Conservation (phyloP, 257 asterid genomes). For the Linderniella brevidens region DNA sequence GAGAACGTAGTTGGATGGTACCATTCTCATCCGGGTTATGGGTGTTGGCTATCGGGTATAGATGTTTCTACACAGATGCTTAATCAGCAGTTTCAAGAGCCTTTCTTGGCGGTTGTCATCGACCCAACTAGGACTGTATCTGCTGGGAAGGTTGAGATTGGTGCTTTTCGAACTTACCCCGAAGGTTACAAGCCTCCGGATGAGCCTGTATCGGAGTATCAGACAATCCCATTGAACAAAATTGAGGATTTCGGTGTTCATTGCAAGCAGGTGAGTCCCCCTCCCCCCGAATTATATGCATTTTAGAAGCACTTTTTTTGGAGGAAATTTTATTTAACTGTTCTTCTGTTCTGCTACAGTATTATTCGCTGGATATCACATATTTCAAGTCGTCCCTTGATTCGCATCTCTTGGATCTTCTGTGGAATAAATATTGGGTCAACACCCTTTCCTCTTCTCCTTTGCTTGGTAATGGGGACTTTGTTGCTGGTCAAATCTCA, state of each 20-base stretch:
- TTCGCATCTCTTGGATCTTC: conserved; percentile 76
- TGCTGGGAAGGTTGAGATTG: conserved; percentile 97
- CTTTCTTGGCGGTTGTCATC: conserved; percentile 93
- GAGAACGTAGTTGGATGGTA: conserved; percentile 99
- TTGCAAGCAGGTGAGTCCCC: conserved; percentile 69
- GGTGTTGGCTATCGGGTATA: conserved; percentile 98
- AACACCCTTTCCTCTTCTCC: conserved; percentile 98
- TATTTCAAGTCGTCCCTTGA: conserved; percentile 92
- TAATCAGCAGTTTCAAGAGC: conserved; percentile 92
- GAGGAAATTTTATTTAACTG: background rate
- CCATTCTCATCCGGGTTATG: conserved; percentile 99
- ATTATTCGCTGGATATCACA: conserved; percentile 87
- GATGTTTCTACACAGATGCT: conserved; percentile 97
- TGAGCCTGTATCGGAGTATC: conserved; percentile 90
- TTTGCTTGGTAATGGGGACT: conserved; percentile 94
- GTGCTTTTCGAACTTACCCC: conserved; percentile 94
- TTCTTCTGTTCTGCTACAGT: conserved; percentile 35
- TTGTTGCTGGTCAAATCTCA: conserved; percentile 93
- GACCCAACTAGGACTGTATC: conserved; percentile 97
- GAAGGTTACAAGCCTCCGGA: conserved; percentile 94
- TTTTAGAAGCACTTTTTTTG: background rate
- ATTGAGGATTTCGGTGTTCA: conserved; percentile 98
- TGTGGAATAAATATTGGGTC: conserved; percentile 98
- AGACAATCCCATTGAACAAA: conserved; percentile 92
- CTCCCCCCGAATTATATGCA: background rate